phyloP scores from a whole-genome alignment of 2,329 filamentous ascomycete species.

The Stagonosporopsis cucurbitacearum region DNA sequence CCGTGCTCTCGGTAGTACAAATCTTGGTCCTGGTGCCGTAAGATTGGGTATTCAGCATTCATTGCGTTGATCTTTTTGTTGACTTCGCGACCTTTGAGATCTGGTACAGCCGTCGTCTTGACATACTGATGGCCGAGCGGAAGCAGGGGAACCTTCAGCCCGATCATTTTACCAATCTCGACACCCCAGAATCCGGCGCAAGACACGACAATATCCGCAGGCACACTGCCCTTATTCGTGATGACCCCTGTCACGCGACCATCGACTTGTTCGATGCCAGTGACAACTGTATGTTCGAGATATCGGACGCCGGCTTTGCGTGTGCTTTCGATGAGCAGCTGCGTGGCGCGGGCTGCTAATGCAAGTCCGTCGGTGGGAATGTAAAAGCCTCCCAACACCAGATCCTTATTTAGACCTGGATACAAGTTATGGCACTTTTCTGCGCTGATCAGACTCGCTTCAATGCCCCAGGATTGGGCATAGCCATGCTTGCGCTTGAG shows the following conservation, averaged over 20 bases:
- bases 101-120: constrained; percentile 63
- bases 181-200: constrained; percentile 72
- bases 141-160: constrained; percentile 63
- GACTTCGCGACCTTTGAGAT: constrained; percentile 51
- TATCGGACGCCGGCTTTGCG: constrained; percentile 65
- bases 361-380: constrained; percentile 68
- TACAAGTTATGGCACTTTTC: constrained; percentile 63
- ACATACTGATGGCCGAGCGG: constrained; percentile 70
- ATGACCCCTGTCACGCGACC: constrained; percentile 63
- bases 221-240: constrained; percentile 57
- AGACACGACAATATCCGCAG: constrained; percentile 67
- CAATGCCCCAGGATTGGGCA: constrained; percentile 66
- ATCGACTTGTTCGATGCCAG: constrained; percentile 59
- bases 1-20: constrained; percentile 71
- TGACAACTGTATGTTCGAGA: constrained; percentile 63
- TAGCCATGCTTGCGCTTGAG: constrained; percentile 68
- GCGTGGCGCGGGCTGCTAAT: constrained; percentile 66
- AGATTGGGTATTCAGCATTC: constrained; percentile 62
- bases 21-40: constrained; percentile 68
- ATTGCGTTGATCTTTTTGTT: constrained; percentile 54
- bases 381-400: constrained; percentile 65
- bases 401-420: constrained; percentile 60
- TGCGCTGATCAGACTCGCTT: constrained; percentile 58
- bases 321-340: constrained; percentile 66
- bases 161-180: constrained; percentile 68